Percentiles rank a stretch among this genome's conserved stretches.
These are phyloP conservation scores for Backusella macrospora DNA, from an alignment of 192 early-diverging fungal genomes.

Conservation along the genomic window DNA sequence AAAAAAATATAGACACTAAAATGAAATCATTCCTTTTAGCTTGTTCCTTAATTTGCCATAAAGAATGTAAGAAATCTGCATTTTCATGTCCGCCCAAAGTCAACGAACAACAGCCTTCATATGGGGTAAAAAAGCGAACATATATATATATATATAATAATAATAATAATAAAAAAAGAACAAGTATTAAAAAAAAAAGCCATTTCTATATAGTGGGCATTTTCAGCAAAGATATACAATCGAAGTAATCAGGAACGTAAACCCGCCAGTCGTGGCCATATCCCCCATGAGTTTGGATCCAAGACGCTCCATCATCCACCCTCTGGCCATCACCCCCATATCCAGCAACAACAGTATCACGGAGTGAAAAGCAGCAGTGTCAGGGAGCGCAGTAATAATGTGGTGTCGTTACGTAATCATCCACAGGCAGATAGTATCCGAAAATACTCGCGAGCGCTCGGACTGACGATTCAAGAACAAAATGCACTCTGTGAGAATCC, in stretches of 20 bases:
- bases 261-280: not conserved
- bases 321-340: not conserved
- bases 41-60: constrained; percentile 43
- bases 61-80: constrained; percentile 36
- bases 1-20: too few relatives aligned
- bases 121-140: constrained; percentile 38
- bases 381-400: not conserved
- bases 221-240: constrained; percentile 41
- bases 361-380: constrained; percentile 11
- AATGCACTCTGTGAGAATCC: constrained; percentile 26
- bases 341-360: not conserved
- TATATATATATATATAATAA: not conserved
- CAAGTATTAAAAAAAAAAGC: not conserved
- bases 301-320: constrained; percentile 3
- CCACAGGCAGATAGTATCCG: constrained; percentile 30
- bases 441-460: constrained; percentile 29
- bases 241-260: constrained; percentile 8
- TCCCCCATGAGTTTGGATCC: constrained; percentile 2
- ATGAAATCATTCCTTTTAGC: constrained; percentile 24
- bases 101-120: constrained; percentile 40
- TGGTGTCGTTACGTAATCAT: constrained; percentile 6
- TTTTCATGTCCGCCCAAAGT: constrained; percentile 41
- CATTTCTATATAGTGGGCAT: constrained; percentile 32
- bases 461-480: constrained; percentile 33
- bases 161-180: not conserved